Evolutionary conservation across 1,284 basidiomycete species (phyloP).

Genomic region (Leccinum subspadiceum): DNA sequence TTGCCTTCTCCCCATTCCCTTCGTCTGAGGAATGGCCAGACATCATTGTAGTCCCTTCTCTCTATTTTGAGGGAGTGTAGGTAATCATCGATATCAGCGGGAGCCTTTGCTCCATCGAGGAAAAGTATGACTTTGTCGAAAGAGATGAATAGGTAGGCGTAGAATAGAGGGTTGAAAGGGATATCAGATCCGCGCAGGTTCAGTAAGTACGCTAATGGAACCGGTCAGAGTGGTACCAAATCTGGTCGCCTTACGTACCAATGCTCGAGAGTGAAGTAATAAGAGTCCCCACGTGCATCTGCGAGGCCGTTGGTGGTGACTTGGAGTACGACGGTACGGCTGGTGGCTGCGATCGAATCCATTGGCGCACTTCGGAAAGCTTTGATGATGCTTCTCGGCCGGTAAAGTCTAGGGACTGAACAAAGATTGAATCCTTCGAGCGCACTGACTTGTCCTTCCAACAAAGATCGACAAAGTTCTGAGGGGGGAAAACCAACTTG

Average conservation of each 20-base stretch:
- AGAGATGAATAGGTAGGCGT: slow-evolving; percentile 78
- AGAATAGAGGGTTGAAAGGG: slow-evolving; percentile 86
- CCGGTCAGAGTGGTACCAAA: slow-evolving; percentile 12
- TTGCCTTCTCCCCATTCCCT: slow-evolving; percentile 77
- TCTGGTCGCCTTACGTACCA: slow-evolving; percentile 41
- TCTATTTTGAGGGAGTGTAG: slow-evolving; percentile 59
- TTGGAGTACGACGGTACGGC: slow-evolving; percentile 62
- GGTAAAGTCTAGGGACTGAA: slow-evolving; percentile 74
- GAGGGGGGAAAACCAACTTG: slow-evolving; percentile 67
- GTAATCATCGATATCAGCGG: slow-evolving; percentile 53
- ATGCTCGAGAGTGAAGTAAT: slow-evolving; percentile 62
- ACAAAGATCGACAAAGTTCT: slow-evolving; percentile 85
- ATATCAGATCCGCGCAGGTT: slow-evolving; percentile 78
- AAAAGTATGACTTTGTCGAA: slow-evolving; percentile 63
- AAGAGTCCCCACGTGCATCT: slow-evolving; percentile 65
- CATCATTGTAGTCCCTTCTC: slow-evolving; percentile 69
- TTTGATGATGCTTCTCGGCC: slow-evolving; percentile 64
- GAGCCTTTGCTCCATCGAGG: slow-evolving; percentile 62
- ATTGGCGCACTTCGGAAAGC: slow-evolving; percentile 54
- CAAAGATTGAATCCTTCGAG: slow-evolving; percentile 66
- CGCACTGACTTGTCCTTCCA: slow-evolving; percentile 77
- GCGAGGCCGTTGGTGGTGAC: slow-evolving; percentile 53
- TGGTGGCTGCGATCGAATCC: slow-evolving; percentile 61
- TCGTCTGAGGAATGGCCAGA: slow-evolving; percentile 76
- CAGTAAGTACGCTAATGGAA: slow-evolving; percentile 21